Evolutionary conservation across 2,329 filamentous ascomycete genomes (phyloP).

Genomic region (Scedosporium boydii): DNA sequence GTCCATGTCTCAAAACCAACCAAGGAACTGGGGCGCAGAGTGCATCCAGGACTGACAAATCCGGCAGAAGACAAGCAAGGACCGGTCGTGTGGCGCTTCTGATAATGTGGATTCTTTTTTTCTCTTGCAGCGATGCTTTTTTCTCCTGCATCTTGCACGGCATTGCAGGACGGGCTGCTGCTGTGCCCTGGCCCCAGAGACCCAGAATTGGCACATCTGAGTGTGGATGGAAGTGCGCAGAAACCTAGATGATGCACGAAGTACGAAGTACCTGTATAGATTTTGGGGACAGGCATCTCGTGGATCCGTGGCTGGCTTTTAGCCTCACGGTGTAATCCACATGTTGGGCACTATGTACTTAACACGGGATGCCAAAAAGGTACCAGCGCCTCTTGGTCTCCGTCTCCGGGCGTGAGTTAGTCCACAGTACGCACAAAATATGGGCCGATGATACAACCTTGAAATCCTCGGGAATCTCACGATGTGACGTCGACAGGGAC

Average conservation of each 20-base stretch:
- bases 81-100: no score
- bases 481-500: not conserved
- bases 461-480: not conserved
- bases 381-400: not conserved
- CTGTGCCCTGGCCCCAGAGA: no score
- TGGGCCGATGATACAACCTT: not conserved
- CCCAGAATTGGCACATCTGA: no score
- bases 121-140: not conserved
- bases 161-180: not conserved
- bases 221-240: no score
- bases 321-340: not conserved
- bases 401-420: no score
- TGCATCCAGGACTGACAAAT: not conserved
- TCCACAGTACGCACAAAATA: not conserved
- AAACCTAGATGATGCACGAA: no score
- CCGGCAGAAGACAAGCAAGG: not conserved
- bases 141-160: not conserved
- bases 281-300: no score
- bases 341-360: no score
- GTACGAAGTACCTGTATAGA: no score
- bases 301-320: not conserved
- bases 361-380: not conserved
- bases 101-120: not conserved
- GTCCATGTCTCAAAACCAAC: no score
- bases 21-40: not conserved